Evolutionary conservation across 108 stramenopile genomes (phyloP).

Genomic region (Cyclotella cryptica): DNA sequence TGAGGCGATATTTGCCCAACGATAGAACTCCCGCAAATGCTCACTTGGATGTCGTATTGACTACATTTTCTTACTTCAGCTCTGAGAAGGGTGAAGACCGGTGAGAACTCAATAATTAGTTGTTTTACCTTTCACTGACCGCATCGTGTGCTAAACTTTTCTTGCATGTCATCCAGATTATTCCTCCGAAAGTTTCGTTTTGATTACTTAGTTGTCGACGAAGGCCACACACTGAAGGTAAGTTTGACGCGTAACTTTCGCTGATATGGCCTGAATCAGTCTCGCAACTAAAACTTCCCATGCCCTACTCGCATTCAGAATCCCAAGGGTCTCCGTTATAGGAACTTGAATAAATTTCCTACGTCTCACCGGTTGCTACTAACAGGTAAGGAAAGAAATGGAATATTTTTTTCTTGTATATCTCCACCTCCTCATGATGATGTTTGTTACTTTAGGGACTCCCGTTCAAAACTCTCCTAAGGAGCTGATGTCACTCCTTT

Average conservation of each 20-base stretch:
- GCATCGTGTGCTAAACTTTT: not conserved
- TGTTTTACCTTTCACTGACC: not conserved
- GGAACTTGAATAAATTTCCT: conserved; percentile 69
- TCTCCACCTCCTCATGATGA: not conserved
- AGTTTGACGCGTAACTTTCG: not conserved
- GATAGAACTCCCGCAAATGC: conserved; percentile 16
- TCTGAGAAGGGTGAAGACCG: conserved; percentile 80
- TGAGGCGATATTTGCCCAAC: conserved; percentile 51
- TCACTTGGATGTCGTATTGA: conserved; percentile 76
- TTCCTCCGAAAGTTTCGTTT: conserved; percentile 83
- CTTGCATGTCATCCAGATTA: conserved; percentile 3
- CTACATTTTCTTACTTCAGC: conserved; percentile 84
- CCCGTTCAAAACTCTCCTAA: conserved; percentile 85
- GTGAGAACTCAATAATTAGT: conserved; percentile 38
- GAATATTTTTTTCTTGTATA: not conserved
- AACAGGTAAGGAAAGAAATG: conserved; percentile 54
- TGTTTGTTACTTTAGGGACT: conserved; percentile 35
- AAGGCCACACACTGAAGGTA: conserved; percentile 78
- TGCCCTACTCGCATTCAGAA: conserved; percentile 31
- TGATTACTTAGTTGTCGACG: conserved; percentile 85
- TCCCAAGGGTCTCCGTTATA: conserved; percentile 74
- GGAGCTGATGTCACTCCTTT: conserved; percentile 86
- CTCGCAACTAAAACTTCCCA: not conserved
- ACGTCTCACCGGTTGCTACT: conserved; percentile 74
- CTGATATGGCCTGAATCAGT: not conserved